Base-by-base conservation (phyloP, 768 basidiomycete genomes). In the Boletus vinaceobasis region DNA sequence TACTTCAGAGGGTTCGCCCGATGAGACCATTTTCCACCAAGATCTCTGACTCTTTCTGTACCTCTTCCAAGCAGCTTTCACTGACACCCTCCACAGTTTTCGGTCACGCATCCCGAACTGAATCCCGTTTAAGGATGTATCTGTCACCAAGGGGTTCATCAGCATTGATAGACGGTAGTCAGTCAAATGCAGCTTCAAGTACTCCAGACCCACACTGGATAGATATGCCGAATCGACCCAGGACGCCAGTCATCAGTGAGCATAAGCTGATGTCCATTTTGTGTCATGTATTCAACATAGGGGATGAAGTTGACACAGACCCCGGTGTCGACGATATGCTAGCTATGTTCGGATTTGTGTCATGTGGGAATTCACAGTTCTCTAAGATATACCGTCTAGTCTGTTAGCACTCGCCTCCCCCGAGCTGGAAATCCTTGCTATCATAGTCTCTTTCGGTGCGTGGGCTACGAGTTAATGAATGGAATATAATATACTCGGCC, bases 241-340 rank as follows among this genome's bases (percentile, higher is more conserved):
- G 55, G 60, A 81, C 74, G 4, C 83, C 85, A 9, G 84, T 88
- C 42, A 88, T 90, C 60, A 89, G 88, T 88, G 60, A 72, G 84
- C 65, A 36, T 15, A 7, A 31, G 37, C 13, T 26, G 31, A 33
- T 19, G n/a, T 19, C 10, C 27, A 8, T 45, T 10, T 11, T 36
- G 43, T 9, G 6, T 29, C 35, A 35, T 19, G 13, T 5, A 33
- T 38, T 33, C 61, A 51, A 69, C 32, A 23, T 19, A 14, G n/a
- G 35, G 21, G 43, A n/a, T 38, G 19, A 31, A 91, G 88, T 91
- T 63, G 90, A 92, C 61, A 89, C 89, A 27, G 91, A 94, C 65
- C 89, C 91, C 7, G 92, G 92, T 33, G 86, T 92, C 4, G 92
- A 94, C 64, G 92, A 94, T 67, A 75, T 79, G 26, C 60, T 92